Conservation (phyloP, 805 yeast genomes). For the Candida sphagnicola region DNA sequence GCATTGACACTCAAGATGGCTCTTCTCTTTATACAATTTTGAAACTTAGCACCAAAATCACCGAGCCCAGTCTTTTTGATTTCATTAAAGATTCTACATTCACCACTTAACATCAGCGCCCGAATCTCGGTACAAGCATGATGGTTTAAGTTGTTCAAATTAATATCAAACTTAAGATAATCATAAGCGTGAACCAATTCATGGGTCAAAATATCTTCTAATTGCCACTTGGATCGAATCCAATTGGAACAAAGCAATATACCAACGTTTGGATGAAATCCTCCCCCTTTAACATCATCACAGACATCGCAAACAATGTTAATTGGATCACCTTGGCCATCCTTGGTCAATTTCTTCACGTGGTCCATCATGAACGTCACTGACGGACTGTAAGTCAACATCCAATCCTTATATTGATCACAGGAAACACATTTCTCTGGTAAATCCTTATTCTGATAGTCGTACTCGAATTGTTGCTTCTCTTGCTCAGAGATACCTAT, state of each 20-base stretch:
- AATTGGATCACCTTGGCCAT: constrained; percentile 29
- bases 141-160: constrained; percentile 80
- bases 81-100: constrained; percentile 87
- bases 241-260: constrained; percentile 84
- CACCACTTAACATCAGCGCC: constrained; percentile 91
- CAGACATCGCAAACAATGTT: constrained; percentile 80
- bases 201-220: constrained; percentile 89
- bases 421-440: constrained; percentile 63
- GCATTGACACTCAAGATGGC: constrained; percentile 82
- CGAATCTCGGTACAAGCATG: constrained; percentile 97
- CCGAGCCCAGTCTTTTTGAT: constrained; percentile 53
- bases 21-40: constrained; percentile 83
- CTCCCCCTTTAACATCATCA: constrained; percentile 81
- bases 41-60: constrained; percentile 76
- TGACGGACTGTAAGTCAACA: constrained; percentile 74
- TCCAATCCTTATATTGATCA: constrained; percentile 75
- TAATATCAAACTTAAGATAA: constrained; percentile 79
- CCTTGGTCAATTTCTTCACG: constrained; percentile 58
- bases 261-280: constrained; percentile 88
- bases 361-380: constrained; percentile 86
- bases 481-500: constrained; percentile 56
- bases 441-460: constrained; percentile 40
- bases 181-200: constrained; percentile 94
- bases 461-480: constrained; percentile 53
- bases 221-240: constrained; percentile 66